Evolutionary conservation across 2,329 filamentous ascomycete genomes (phyloP), one percentile per base, ranked within the genome.

Genomic region (Aspergillus awamori): DNA sequence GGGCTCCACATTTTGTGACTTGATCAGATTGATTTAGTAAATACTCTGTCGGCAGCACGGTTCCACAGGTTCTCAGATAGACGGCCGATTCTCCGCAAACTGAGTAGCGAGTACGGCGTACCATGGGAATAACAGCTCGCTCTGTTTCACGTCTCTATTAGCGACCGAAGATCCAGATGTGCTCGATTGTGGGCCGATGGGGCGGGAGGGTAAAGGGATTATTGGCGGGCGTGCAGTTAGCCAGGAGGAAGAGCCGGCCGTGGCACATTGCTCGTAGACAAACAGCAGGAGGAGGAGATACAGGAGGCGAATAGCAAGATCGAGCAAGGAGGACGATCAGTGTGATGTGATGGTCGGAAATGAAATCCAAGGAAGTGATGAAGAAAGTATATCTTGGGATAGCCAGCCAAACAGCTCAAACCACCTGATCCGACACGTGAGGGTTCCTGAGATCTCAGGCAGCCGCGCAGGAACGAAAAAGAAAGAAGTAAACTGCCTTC

Each of bases 391-490:
- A 22, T 53, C 13, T 36, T 36, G 26, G 26, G 26, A 26, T 22
- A 30, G n/a, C 30, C 8, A 15, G 11, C 20, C 20, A 20, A 20
- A 20, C 20, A 20, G 20, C 20, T 0, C n/a, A n/a, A 54, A 26
- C 22, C 17, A 26, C 39, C 24, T 36, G 53, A 56, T 5, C 7
- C 24, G 24, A 36, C 53, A 56, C 53, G 53, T 56, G 41, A 24
- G 8, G 26, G 17, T 45, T 22, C 39, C 53, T 56, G 39, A 56
- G 39, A 56, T 33, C 28, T 47, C 53, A 56, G 53, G 53, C 53
- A 33, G 10, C 8, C 1, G 28, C n/a, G 13, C 22, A 45, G n/a
- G 39, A 17, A 43, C 17, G 17, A 1, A 2, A 36, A 36, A 36
- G 13, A 36, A 5, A 33, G 28, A 36, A 33, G 11, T 4, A 36